These are phyloP conservation scores for Davidsoniella australis DNA, from an alignment of 2,329 filamentous ascomycete species.

Conservation along the genomic window DNA sequence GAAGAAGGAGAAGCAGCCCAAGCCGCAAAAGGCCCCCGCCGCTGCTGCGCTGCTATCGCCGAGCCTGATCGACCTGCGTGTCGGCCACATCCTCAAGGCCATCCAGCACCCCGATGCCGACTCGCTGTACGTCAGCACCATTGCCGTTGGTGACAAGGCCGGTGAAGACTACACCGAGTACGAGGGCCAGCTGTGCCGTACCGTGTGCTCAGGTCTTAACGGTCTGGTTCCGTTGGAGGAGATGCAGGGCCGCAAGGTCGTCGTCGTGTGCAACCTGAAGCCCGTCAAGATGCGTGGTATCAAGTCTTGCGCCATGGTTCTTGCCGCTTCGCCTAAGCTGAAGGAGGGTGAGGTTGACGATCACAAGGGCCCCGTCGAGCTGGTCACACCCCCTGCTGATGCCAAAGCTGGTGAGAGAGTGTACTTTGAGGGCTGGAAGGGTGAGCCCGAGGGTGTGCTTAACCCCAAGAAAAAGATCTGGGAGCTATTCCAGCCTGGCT, in stretches of 20 bases:
- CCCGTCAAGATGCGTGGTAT: conserved; percentile 95
- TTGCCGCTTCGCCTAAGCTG: conserved; percentile 74
- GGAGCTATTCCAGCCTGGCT: conserved; percentile 92
- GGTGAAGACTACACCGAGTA: conserved; percentile 83
- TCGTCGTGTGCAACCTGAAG: conserved; percentile 95
- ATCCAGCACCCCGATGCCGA: conserved; percentile 93
- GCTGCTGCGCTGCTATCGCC: conserved; percentile 65
- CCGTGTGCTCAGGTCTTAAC: conserved; percentile 92
- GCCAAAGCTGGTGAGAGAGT: conserved; percentile 73
- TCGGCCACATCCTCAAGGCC: conserved; percentile 93
- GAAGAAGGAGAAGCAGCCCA: conserved; percentile 78
- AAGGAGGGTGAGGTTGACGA: conserved; percentile 70
- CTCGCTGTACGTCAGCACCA: conserved; percentile 86
- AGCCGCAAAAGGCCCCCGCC: conserved; percentile 50
- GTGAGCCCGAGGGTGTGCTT: conserved; percentile 78
- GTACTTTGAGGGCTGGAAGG: conserved; percentile 87
- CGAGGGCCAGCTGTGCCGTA: conserved; percentile 81
- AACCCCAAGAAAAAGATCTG: conserved; percentile 99
- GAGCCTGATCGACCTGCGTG: conserved; percentile 77
- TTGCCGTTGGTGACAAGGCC: conserved; percentile 77
- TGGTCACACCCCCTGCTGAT: conserved; percentile 66
- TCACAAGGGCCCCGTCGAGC: conserved; percentile 80
- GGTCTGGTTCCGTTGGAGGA: conserved; percentile 82
- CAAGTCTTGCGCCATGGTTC: conserved; percentile 70
- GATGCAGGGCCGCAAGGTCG: conserved; percentile 91